Conservation (phyloP, 306 rosid genomes). For the Nissolia schottii region DNA sequence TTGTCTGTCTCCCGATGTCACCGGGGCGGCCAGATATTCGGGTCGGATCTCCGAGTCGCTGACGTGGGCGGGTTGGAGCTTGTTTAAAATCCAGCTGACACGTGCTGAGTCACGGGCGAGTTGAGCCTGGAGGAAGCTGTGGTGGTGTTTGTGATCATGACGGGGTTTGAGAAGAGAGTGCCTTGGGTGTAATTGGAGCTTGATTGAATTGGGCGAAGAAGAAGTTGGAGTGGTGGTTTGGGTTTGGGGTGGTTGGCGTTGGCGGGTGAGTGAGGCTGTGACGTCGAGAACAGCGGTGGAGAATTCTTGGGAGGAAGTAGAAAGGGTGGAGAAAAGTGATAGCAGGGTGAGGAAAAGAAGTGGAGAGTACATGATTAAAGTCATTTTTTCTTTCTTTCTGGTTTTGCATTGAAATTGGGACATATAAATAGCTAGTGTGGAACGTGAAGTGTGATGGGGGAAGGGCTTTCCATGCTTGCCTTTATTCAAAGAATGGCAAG, state of each 20-base stretch:
- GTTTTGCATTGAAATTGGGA: background rate
- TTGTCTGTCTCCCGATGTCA: slow-evolving; percentile 35
- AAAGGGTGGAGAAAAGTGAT: background rate
- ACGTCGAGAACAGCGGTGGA: slow-evolving; percentile 39
- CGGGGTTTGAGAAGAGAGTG: slow-evolving; percentile 29
- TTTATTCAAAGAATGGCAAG: background rate
- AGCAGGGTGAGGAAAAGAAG: background rate
- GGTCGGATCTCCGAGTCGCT: slow-evolving; percentile 22
- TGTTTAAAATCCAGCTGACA: slow-evolving; percentile 42
- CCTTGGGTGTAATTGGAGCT: slow-evolving; percentile 38
- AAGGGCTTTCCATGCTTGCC: background rate
- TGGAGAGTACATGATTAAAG: slow-evolving; percentile 15
- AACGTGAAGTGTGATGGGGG: background rate
- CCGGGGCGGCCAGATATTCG: slow-evolving; percentile 43
- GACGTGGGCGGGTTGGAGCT: slow-evolving; percentile 32
- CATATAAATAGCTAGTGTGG: background rate
- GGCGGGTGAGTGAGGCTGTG: slow-evolving; percentile 36
- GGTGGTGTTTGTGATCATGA: slow-evolving; percentile 40
- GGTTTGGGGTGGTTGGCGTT: slow-evolving; percentile 32
- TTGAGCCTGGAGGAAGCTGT: slow-evolving; percentile 29
- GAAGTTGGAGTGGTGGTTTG: slow-evolving; percentile 36
- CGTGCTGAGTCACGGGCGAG: slow-evolving; percentile 57
- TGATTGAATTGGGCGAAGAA: slow-evolving; percentile 38
- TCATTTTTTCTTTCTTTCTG: slow-evolving; percentile 17
- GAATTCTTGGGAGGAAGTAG: background rate